Evolutionary conservation across 192 early-diverging fungal species (phyloP), one percentile per base, ranked within the genome.

Genomic region (Coemansia sp.): DNA sequence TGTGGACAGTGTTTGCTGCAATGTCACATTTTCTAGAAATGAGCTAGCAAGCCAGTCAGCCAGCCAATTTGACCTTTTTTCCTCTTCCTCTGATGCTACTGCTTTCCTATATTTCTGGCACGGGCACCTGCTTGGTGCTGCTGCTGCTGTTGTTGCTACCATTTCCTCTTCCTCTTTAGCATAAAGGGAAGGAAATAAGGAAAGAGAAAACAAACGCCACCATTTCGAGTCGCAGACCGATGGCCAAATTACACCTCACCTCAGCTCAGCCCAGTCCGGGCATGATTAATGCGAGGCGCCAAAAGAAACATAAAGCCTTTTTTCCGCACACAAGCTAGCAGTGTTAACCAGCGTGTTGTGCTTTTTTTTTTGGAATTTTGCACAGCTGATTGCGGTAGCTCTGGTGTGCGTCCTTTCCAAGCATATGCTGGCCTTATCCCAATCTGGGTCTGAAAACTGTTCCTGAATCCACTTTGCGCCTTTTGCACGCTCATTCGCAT

Each of bases 121-220:
- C 52, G 52, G 52, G 19, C 52, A 54, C 13, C 52, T 54, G 52
- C 52, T n/a, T 26, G 26, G 26, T 32, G 32, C 32, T 32, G 32
- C 3, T 32, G 32, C 32, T 32, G 32, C 32, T 32, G 32, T 32
- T 13, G 11, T 53, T 53, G 13, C 16, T 6, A 50, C 13, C 19
- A 26, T 11, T 23, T 12, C 10, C 23, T 54, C 52, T 12, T 18
- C 49, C 15, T 50, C 15, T 50, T 18, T 50, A 50, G 18, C 15
- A 26, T 32, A 32, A 32, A 32, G 32, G 32, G 32, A 32, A 32
- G 32, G 32, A 32, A 32, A 32, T 32, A 32, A 32, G 32, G 32
- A 21, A 54, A 54, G 8, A 54, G 26, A 54, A 54, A 54, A 54
- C 52, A 54, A 54, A 54, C 52, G 52, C 52, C 52, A 54, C 52